Conservation (phyloP, 306 rosid species). For the Quercus gilva region DNA sequence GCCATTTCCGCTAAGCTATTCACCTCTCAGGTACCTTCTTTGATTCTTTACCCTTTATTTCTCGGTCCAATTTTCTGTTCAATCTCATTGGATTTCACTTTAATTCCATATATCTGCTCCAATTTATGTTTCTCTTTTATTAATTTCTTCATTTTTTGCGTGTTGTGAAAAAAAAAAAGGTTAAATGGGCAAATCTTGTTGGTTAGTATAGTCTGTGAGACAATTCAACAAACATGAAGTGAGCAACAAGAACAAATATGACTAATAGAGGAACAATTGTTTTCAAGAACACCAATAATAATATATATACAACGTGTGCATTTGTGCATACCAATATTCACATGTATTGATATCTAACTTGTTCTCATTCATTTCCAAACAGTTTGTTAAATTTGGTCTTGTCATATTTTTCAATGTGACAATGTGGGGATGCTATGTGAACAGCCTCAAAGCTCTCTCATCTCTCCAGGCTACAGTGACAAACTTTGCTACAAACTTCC, state of each 20-base stretch:
- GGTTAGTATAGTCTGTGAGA: background rate
- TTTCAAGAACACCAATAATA: no score
- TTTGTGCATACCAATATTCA: background rate
- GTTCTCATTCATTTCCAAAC: conserved; percentile 7
- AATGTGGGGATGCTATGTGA: conserved; percentile 89
- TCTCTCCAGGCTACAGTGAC: conserved; percentile 91
- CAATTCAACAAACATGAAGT: background rate
- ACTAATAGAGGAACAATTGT: no score
- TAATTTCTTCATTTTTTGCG: no score
- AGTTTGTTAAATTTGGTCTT: conserved; percentile 56
- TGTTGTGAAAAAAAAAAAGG: no score
- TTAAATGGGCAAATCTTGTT: background rate
- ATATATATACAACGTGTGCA: no score
- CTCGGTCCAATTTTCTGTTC: background rate
- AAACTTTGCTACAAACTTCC: conserved; percentile 84
- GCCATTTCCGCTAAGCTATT: conserved; percentile 61
- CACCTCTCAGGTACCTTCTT: conserved; percentile 33
- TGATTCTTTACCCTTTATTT: background rate
- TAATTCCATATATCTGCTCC: background rate
- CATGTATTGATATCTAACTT: background rate
- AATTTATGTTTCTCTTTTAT: no score
- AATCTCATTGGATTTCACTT: background rate
- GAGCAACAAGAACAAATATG: background rate
- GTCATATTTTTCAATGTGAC: conserved; percentile 63
- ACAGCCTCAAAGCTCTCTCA: conserved; percentile 79